Base-by-base conservation (phyloP, 345 rosid species). In the Brassica rapa region DNA sequence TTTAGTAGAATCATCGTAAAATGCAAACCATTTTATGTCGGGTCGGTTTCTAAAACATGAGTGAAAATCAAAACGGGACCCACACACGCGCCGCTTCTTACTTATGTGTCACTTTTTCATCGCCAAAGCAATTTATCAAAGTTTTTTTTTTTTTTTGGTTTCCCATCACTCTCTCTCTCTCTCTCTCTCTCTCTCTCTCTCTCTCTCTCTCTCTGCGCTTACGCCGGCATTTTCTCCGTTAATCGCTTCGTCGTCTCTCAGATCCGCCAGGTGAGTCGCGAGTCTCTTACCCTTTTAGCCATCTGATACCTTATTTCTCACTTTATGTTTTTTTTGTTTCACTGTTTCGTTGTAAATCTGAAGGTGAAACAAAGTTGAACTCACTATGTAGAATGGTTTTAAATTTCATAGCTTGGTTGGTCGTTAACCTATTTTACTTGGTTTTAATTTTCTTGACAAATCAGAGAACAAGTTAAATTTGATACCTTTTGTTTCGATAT, bases 71-170 rank as follows among this genome's bases (percentile, higher is more conserved):
- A 69, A 62, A 49, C 19, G 80, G 80, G 80, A 32, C 70, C 80
- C 75, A 77, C 74, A 62, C 64, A 77, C 70, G 64, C 74, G 70
- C 80, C 75, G 67, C 43, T 75, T 4, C 25, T 21, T 66, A 65
- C 71, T 65, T 33, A 27, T 27, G 29, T 27, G 4, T 27, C 30
- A 27, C 41, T 55, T 70, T 77, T 63, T 56, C 33, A 24, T 62
- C 63, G 30, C 69, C 69, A 61, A 46, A 46, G 29, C 56, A 15
- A 62, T 46, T 21, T 53, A 70, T 59, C 70, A 61, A 77, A 70
- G 59, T 69, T 24, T 46, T 9, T 7, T 69, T 25, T 2, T 24
- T 60, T 70, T 25, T 3, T 68, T 39, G 62, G 3, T 66, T 24
- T 59, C 32, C 23, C 8, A 43, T 4, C 55, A 0, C 51, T 15